Percentiles rank a stretch among this genome's conserved stretches.
Evolutionary conservation across 176 grass and related monocot species (phyloP).

Genomic region (Thinopyrum elongatum): DNA sequence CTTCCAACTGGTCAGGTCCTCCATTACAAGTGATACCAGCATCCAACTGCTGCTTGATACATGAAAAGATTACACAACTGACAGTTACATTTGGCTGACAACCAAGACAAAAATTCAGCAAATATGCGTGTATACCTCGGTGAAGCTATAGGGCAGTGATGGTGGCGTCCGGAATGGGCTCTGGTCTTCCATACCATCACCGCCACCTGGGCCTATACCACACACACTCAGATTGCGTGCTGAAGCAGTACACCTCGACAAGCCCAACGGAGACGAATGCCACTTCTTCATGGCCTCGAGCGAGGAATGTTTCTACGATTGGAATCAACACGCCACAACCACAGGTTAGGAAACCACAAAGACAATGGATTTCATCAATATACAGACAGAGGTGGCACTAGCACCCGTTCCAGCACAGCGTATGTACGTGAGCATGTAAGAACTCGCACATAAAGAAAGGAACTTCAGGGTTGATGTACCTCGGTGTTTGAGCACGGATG

Average conservation of each 20-base stretch:
- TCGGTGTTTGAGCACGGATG: conserved; percentile 67
- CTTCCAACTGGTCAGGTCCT: conserved; percentile 42
- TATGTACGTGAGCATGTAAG: background rate
- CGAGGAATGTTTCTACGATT: conserved; percentile 49
- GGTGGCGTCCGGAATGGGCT: conserved; percentile 87
- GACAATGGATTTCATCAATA: background rate
- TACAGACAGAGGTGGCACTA: background rate
- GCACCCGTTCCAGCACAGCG: background rate
- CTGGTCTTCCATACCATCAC: conserved; percentile 44
- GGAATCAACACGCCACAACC: conserved; percentile 1
- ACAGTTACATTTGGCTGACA: background rate
- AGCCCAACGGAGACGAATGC: conserved; percentile 49
- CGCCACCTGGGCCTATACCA: conserved; percentile 25
- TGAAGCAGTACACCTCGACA: conserved; percentile 38
- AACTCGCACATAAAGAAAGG: background rate
- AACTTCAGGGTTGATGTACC: conserved; percentile 28
- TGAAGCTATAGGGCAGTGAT: conserved; percentile 63
- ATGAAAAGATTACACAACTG: conserved; percentile 13
- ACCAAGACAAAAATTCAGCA: background rate
- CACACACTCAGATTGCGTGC: conserved; percentile 6
- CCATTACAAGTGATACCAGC: conserved; percentile 30
- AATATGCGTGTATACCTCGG: conserved; percentile 39
- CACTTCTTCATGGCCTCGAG: conserved; percentile 63
- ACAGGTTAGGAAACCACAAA: background rate
- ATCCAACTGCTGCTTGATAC: conserved; percentile 38